phyloP scores from a whole-genome alignment of 768 basidiomycete species.

The Suillus brevipes region DNA sequence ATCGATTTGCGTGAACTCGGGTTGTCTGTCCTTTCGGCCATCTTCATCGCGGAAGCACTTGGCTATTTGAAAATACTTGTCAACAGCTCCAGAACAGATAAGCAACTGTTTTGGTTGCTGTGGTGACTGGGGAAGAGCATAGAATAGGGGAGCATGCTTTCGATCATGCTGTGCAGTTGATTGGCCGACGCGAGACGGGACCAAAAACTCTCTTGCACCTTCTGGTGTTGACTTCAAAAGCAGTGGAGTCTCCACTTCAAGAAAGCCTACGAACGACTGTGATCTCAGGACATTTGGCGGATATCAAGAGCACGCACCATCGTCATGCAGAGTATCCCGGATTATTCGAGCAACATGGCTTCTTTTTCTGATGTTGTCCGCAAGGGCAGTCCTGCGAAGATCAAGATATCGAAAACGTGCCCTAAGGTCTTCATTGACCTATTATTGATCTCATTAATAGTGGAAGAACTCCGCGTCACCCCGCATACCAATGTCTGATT shows the following conservation, averaged over 20 bases:
- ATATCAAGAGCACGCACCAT: conserved; percentile 49
- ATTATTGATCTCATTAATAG: conserved; percentile 8
- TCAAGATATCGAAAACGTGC: conserved; percentile 87
- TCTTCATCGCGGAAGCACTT: conserved; percentile 96
- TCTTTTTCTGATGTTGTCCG: conserved; percentile 78
- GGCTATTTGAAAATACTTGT: conserved; percentile 91
- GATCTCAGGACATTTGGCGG: conserved; percentile 9
- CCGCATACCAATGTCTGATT: conserved; percentile 67
- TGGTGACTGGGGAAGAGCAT: conserved; percentile 91
- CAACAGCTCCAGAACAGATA: conserved; percentile 86
- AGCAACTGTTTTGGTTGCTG: conserved; percentile 96
- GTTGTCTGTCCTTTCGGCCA: conserved; percentile 91
- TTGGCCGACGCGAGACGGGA: conserved; percentile 64
- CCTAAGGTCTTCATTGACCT: conserved; percentile 87
- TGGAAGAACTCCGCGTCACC: background rate
- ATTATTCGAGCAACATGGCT: conserved; percentile 80
- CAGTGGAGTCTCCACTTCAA: conserved; percentile 92
- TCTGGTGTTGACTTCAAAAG: conserved; percentile 91
- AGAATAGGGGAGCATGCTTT: conserved; percentile 53
- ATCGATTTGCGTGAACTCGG: conserved; percentile 97
- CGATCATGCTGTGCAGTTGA: conserved; percentile 23
- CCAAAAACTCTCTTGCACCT: conserved; percentile 91
- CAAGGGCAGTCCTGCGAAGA: conserved; percentile 71
- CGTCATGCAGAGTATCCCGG: conserved; percentile 68
- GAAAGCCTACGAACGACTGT: conserved; percentile 59